Evolutionary conservation across 331 rosid species (phyloP).

Genomic region (Rosa hybrid): DNA sequence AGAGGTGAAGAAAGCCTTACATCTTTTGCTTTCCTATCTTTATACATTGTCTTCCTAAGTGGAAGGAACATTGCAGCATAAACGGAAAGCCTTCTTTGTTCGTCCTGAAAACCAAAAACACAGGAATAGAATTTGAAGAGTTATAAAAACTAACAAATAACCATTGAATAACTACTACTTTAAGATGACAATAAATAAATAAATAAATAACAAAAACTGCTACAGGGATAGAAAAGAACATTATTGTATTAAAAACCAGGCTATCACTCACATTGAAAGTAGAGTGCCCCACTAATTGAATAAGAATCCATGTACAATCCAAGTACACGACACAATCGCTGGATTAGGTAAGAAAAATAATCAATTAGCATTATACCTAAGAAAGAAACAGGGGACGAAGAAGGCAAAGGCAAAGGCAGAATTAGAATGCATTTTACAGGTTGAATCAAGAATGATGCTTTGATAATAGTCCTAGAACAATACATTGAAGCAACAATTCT

Average conservation of each 20-base stretch:
- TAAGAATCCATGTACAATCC: slow-evolving; percentile 68
- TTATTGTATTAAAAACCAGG: neutral
- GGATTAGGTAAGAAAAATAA: slow-evolving; percentile 16
- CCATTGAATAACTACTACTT: too few relatives aligned
- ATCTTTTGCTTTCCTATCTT: slow-evolving; percentile 67
- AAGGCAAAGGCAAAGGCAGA: neutral
- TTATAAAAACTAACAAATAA: too few relatives aligned
- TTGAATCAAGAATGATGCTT: neutral
- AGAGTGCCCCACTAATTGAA: slow-evolving; percentile 54
- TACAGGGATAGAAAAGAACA: neutral
- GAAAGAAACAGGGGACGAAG: neutral
- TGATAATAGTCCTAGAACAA: neutral
- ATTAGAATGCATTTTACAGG: neutral
- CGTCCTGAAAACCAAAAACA: slow-evolving; percentile 51
- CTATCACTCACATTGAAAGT: slow-evolving; percentile 61
- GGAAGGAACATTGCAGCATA: slow-evolving; percentile 75
- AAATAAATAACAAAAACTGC: slow-evolving; percentile 16
- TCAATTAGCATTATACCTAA: slow-evolving; percentile 17
- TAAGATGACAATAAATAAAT: neutral
- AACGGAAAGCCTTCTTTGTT: slow-evolving; percentile 66
- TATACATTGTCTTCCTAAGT: slow-evolving; percentile 56
- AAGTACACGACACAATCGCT: slow-evolving; percentile 61
- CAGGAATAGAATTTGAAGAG: too few relatives aligned
- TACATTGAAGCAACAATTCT: too few relatives aligned
- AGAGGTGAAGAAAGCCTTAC: slow-evolving; percentile 25